A percentile compares a stretch with the other conserved stretches of the same genome.
Evolutionary conservation across 2,329 filamentous ascomycete genomes (phyloP).

Genomic region (Fusarium sp.): DNA sequence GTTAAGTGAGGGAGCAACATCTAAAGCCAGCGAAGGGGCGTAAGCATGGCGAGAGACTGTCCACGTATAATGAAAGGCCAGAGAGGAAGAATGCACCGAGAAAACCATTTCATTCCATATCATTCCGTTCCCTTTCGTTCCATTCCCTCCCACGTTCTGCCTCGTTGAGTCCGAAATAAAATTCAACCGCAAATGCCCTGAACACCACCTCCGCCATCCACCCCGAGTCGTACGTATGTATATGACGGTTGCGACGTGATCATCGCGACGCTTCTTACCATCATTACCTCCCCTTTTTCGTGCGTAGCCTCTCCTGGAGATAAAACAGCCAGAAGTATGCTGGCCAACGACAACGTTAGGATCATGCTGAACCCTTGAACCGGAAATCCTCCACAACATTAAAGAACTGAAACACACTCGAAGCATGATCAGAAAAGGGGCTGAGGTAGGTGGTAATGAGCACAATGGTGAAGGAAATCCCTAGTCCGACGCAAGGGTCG

Average conservation of each 20-base stretch:
- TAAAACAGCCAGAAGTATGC: slow-evolving; percentile 39
- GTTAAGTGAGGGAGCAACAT: slow-evolving; percentile 24
- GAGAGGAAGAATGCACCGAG: slow-evolving; percentile 28
- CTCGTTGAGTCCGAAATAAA: slow-evolving; percentile 31
- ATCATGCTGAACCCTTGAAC: slow-evolving; percentile 34
- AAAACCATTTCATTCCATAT: slow-evolving; percentile 11
- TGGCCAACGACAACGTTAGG: slow-evolving; percentile 28
- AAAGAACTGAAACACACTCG: slow-evolving; percentile 47
- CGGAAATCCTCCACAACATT: slow-evolving; percentile 46
- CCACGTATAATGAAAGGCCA: slow-evolving; percentile 23
- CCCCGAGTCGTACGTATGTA: slow-evolving; percentile 27
- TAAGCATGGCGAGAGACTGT: slow-evolving; percentile 37
- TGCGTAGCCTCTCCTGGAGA: slow-evolving; percentile 21
- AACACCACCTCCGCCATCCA: slow-evolving; percentile 35
- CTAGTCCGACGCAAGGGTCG: slow-evolving; percentile 45
- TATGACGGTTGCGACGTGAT: slow-evolving; percentile 25
- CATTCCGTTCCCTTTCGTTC: slow-evolving; percentile 3
- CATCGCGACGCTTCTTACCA: slow-evolving; percentile 27
- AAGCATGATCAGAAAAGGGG: slow-evolving; percentile 41
- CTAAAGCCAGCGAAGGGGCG: slow-evolving; percentile 37
- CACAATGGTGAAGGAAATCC: slow-evolving; percentile 48
- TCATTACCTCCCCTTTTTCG: slow-evolving; percentile 29
- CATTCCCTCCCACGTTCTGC: slow-evolving; percentile 29
- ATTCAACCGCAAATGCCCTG: slow-evolving; percentile 30
- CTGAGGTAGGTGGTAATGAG: slow-evolving; percentile 45